Evolutionary conservation across 805 yeast species (phyloP).

Genomic region (Sugiyamaella valdiviana): DNA sequence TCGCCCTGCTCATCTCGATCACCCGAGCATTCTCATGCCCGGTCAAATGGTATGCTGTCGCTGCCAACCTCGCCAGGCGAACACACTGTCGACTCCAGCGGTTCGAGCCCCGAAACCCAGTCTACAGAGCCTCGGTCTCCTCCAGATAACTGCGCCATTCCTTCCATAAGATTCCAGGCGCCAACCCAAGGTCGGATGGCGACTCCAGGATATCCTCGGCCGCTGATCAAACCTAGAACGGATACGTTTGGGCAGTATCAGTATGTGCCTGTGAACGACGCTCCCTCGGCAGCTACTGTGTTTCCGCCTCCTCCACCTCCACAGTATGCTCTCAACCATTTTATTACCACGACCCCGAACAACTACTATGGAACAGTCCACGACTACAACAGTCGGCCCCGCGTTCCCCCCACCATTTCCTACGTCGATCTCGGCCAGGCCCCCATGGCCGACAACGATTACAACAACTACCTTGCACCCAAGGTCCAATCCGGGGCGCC

Average conservation of each 20-base stretch:
- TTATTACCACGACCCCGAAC: background rate
- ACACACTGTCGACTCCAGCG: background rate
- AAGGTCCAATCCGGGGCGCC: background rate
- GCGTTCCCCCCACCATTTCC: background rate
- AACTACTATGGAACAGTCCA: background rate
- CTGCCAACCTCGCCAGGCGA: background rate
- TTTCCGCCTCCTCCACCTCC: constrained; percentile 5
- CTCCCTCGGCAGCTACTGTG: background rate
- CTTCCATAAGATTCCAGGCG: background rate
- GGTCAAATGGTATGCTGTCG: background rate
- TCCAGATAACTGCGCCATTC: background rate
- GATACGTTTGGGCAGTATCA: background rate
- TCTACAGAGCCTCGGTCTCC: background rate
- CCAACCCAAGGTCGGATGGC: background rate
- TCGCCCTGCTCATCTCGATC: background rate
- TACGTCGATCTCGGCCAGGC: background rate
- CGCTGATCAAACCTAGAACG: background rate
- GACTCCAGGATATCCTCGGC: background rate
- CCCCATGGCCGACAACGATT: background rate
- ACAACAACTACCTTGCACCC: background rate
- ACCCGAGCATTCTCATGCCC: background rate
- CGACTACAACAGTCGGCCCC: background rate
- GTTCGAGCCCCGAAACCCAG: background rate
- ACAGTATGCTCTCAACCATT: constrained; percentile 2
- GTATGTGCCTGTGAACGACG: background rate